phyloP scores from a whole-genome alignment of 1,284 basidiomycete genomes.

The Termitomyces sp. region DNA sequence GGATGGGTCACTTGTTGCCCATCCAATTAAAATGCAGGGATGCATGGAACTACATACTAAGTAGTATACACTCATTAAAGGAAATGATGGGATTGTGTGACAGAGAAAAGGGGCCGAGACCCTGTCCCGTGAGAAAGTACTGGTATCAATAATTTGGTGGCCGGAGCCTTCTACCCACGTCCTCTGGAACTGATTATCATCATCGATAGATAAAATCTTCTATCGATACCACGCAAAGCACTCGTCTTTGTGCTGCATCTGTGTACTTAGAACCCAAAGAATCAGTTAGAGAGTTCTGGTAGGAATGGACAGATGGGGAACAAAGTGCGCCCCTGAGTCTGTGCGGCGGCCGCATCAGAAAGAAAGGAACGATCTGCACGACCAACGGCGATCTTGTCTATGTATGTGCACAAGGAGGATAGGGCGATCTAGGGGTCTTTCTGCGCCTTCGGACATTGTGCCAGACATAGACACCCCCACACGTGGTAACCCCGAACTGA shows the following conservation, averaged over 20 bases:
- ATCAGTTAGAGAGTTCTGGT: not conserved
- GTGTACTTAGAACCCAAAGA: not conserved
- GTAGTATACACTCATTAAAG: not conserved
- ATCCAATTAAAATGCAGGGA: not conserved
- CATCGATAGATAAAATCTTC: not conserved
- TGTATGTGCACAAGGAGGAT: not conserved
- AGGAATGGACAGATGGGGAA: not conserved
- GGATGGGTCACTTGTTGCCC: not conserved
- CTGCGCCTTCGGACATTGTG: not conserved
- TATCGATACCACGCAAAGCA: not conserved
- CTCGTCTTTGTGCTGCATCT: not conserved
- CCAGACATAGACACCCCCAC: too few relatives aligned
- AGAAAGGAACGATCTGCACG: conserved; percentile 10
- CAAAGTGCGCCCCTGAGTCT: conserved; percentile 1
- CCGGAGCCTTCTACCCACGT: too few relatives aligned
- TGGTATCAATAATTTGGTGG: not conserved
- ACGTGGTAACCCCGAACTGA: conserved; percentile 2
- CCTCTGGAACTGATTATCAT: not conserved
- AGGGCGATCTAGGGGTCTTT: conserved; percentile 10
- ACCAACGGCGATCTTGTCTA: conserved; percentile 13
- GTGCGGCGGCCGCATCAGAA: conserved; percentile 12
- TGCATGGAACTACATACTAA: not conserved
- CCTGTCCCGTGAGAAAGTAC: not conserved
- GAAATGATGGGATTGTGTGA: too few relatives aligned
- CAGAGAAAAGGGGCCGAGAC: too few relatives aligned